Base-by-base conservation (phyloP, 495 filamentous ascomycete genomes). In the Baudoinia panamericana region DNA sequence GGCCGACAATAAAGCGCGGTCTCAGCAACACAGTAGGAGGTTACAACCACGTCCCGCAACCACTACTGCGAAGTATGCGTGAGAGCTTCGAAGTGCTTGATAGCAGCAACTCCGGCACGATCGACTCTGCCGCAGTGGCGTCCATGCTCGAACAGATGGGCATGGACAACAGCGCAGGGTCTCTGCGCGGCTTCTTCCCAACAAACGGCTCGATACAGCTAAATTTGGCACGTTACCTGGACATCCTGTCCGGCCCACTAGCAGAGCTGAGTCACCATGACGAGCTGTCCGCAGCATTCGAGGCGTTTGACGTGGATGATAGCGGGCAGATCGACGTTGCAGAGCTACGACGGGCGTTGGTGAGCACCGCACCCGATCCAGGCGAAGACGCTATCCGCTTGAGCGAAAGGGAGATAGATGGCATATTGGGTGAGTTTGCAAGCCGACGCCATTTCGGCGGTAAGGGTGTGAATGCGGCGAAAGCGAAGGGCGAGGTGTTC, bases 221-320 rank as follows among this genome's bases (percentile, higher is more conserved):
- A 15, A 70, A 74, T 10, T 76, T 97, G 28, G 80, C 87, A 1
- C 68, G 75, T 2, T 97, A 88, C 55, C 68, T 97, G 12, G 82
- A 79, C 48, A 77, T 74, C 6, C 66, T 96, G 5, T 78, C 84
- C 0, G 63, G 68, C 7, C 67, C 82, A 0, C 63, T 96, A n/a
- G 70, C 72, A 0, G 69, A 74, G 0, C 63, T 95, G 13, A 84
- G 80, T 0, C 73, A 78, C 2, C 72, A 72, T 10, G 67, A 74
- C 16, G 90, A 97, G 46, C 71, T 97, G 0, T 52, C 80, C 2
- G 84, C 82, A 5, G 90, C 92, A 0, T 84, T 97, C 47, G 80
- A 82, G 8, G 92, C 92, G 0, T 97, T 97, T 50, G 90, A 97
- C 52, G 82, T 92, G 46, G 84, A 92, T 48, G 90, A 97, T 57